Evolutionary conservation across 768 basidiomycete genomes (phyloP).

Genomic region (Tylopilus sp.): DNA sequence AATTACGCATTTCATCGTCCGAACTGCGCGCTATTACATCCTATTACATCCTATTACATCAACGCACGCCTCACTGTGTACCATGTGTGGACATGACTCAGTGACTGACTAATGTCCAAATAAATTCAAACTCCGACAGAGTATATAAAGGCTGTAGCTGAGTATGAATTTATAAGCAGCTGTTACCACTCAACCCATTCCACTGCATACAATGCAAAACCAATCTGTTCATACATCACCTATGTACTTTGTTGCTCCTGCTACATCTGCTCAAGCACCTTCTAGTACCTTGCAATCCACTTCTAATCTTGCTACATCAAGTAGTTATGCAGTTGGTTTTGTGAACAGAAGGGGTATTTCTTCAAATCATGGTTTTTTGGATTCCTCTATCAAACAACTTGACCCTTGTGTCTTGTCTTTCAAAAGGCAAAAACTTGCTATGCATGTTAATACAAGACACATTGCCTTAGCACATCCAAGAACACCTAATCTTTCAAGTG

Average conservation of each 20-base stretch:
- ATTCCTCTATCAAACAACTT: neutral
- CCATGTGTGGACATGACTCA: neutral
- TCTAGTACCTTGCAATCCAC: neutral
- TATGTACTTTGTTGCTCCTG: conserved; percentile 7
- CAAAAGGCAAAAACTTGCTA: conserved; percentile 8
- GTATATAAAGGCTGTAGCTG: conserved; percentile 11
- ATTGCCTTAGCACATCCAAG: neutral
- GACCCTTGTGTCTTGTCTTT: neutral
- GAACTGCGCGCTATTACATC: no score
- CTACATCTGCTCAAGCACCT: neutral
- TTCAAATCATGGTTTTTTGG: neutral
- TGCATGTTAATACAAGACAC: conserved; percentile 22
- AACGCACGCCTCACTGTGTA: neutral
- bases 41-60: neutral
- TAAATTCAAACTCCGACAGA: conserved; percentile 16
- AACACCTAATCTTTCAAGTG: neutral
- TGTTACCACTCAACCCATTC: conserved; percentile 1
- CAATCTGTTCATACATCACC: neutral
- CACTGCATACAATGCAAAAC: neutral
- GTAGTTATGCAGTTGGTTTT: neutral
- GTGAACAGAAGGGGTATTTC: conserved; percentile 4
- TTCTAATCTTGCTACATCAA: neutral
- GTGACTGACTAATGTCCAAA: neutral
- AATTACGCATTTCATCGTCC: neutral
- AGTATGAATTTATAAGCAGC: neutral